These are phyloP conservation scores for Staphylotrichum tortipilum DNA, from an alignment of 495 filamentous ascomycete genomes.

Conservation along the genomic window DNA sequence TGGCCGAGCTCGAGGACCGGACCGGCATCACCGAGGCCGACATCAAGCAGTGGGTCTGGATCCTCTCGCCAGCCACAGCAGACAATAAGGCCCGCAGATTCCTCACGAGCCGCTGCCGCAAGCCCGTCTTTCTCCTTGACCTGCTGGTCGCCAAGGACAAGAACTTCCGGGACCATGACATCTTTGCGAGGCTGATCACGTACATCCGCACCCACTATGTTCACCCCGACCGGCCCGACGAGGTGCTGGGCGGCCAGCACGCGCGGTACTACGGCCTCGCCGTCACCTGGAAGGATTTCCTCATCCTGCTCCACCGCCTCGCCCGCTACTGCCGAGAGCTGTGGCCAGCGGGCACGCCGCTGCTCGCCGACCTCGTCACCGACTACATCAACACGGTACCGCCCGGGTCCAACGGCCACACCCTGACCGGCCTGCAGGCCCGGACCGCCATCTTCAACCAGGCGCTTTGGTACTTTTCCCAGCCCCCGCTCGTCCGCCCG, in stretches of 20 bases:
- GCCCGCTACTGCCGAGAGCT: constrained; percentile 21
- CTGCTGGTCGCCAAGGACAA: constrained; percentile 27
- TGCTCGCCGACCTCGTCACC: constrained; percentile 26
- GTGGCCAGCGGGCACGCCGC: constrained; percentile 28
- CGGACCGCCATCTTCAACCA: constrained; percentile 30
- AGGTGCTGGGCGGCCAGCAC: background rate
- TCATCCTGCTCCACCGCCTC: constrained; percentile 26
- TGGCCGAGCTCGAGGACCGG: constrained; percentile 14
- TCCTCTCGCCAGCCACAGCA: constrained; percentile 27
- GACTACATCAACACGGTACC: constrained; percentile 27
- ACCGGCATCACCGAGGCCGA: constrained; percentile 21
- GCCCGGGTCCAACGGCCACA: background rate
- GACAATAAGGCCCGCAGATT: constrained; percentile 30
- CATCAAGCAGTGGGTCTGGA: constrained; percentile 35
- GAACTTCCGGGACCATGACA: constrained; percentile 19
- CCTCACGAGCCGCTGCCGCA: constrained; percentile 22
- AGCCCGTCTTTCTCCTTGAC: constrained; percentile 32
- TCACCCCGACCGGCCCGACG: constrained; percentile 6
- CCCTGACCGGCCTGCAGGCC: constrained; percentile 9
- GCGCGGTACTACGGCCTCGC: constrained; percentile 5
- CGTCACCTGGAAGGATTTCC: constrained; percentile 25
- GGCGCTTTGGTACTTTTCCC: constrained; percentile 25
- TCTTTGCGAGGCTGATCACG: constrained; percentile 22
- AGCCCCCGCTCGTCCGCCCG: constrained; percentile 19
- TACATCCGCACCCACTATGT: constrained; percentile 28